Percentiles rank a stretch among this genome's conserved stretches.
These are phyloP conservation scores for Suillus plorans DNA, from an alignment of 768 basidiomycete genomes.

Conservation along the genomic window DNA sequence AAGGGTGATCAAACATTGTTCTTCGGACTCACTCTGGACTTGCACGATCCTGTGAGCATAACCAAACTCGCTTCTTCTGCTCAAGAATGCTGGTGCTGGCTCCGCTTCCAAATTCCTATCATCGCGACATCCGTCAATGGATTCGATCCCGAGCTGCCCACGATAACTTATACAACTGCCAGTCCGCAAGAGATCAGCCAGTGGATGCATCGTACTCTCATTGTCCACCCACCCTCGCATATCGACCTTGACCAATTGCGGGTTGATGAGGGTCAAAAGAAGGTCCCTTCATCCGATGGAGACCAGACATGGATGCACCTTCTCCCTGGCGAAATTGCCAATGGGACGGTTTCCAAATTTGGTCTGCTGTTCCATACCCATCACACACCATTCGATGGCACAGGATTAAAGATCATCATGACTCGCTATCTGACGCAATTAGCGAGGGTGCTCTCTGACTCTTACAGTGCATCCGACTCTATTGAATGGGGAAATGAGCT, in stretches of 20 bases:
- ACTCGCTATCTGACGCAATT: neutral
- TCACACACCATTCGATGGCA: neutral
- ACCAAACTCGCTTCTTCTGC: neutral
- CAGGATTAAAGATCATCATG: neutral
- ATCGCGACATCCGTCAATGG: neutral
- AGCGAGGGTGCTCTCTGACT: neutral
- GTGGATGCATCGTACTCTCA: neutral
- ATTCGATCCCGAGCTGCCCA: neutral
- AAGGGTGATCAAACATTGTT: neutral
- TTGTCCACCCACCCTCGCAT: neutral
- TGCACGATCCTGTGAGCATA: neutral
- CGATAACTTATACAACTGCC: neutral
- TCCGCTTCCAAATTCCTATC: neutral
- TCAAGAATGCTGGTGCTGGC: neutral
- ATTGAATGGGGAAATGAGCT: neutral
- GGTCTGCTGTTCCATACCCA: neutral
- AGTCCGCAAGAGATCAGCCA: neutral
- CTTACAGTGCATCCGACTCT: neutral
- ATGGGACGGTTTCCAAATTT: neutral
- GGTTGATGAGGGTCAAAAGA: neutral
- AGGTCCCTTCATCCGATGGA: neutral
- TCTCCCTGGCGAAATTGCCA: neutral
- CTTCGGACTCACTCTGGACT: neutral
- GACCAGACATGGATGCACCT: neutral
- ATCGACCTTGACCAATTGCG: neutral